A percentile compares a stretch with the other conserved stretches of the same genome.
Conservation (phyloP, 495 filamentous ascomycete species). For the Daldinia decipiens region DNA sequence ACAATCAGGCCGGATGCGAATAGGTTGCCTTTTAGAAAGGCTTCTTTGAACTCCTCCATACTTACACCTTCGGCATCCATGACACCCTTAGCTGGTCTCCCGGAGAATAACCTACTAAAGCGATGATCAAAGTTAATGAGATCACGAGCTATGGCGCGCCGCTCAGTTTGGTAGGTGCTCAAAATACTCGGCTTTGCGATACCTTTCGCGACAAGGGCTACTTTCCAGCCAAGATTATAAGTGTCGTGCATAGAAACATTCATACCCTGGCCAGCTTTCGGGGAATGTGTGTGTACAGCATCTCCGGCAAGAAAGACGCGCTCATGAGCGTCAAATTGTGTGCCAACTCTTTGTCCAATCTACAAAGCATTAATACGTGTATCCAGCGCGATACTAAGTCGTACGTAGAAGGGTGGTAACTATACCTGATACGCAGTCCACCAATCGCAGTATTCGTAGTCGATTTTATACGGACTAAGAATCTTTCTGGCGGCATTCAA, state of each 20-base stretch:
- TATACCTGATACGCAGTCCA: slow-evolving; percentile 72
- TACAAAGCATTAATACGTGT: slow-evolving; percentile 32
- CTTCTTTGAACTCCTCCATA: slow-evolving; percentile 58
- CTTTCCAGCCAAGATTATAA: slow-evolving; percentile 81
- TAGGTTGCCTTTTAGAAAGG: slow-evolving; percentile 49
- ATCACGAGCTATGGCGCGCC: slow-evolving; percentile 73
- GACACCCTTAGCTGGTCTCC: slow-evolving; percentile 56
- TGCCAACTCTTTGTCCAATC: slow-evolving; percentile 78
- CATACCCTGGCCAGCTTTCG: slow-evolving; percentile 82
- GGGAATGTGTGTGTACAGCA: slow-evolving; percentile 71
- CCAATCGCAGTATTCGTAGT: slow-evolving; percentile 72
- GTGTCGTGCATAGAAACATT: slow-evolving; percentile 75
- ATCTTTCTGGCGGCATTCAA: slow-evolving; percentile 68
- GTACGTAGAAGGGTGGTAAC: slow-evolving; percentile 48
- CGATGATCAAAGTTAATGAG: slow-evolving; percentile 77
- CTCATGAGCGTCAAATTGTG: slow-evolving; percentile 67
- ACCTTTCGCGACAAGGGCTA: slow-evolving; percentile 67
- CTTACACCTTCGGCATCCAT: slow-evolving; percentile 56
- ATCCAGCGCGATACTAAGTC: neutral
- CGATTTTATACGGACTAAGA: slow-evolving; percentile 68
- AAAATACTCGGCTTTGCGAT: slow-evolving; percentile 65
- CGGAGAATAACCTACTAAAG: slow-evolving; percentile 62
- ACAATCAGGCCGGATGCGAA: slow-evolving; percentile 48
- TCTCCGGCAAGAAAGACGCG: slow-evolving; percentile 73
- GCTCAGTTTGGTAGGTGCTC: slow-evolving; percentile 75